Evolutionary conservation across 306 rosid species (phyloP), one percentile per base, ranked within the genome.

Genomic region (Vigna nakashimae): DNA sequence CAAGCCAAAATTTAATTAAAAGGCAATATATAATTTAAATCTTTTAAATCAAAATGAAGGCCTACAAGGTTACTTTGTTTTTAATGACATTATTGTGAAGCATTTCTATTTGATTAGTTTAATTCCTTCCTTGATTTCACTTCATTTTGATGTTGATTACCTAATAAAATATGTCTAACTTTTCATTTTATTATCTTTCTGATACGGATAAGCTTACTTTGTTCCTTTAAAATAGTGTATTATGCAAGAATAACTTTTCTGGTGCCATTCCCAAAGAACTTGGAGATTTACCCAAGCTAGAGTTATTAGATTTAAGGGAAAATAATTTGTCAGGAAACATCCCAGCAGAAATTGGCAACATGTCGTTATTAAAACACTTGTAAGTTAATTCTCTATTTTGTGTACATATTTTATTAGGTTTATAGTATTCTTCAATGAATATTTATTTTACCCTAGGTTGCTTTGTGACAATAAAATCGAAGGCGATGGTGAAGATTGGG

Each of bases 181-280:
- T 11, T 16, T 9, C 64, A 58, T 79, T 36, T 42, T 56, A 30
- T 30, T 22, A 18, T 17, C 56, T 50, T 71, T 69, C 32, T 56
- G 43, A 65, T 70, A 36, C 68, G 58, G 43, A 77, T 57, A 49
- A 53, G 32, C 73, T 74, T 80, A 65, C 14, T 59, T 64, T 80
- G 77, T 80, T 84, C 84, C 50, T 59, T 66, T 69, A 51, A 50
- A 50, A 75, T 84, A 96, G 99, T 71, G 89, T 90, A 67, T 83
- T 92, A 59, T 36, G 83, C 84, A 87, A 89, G 81, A 96, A 96
- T 72, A 82, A 71, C 36, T 90, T 96, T 76, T 88, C 83, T 42
- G 99, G 98, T 38, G 74, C 75, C 53, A 84, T 96, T 90, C 99
- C 98, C 69, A 81, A 87, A 81, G 97, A 96, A 63, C 75, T 96